phyloP scores from a whole-genome alignment of 441 rosid genomes.

The Gossypium davidsonii region DNA sequence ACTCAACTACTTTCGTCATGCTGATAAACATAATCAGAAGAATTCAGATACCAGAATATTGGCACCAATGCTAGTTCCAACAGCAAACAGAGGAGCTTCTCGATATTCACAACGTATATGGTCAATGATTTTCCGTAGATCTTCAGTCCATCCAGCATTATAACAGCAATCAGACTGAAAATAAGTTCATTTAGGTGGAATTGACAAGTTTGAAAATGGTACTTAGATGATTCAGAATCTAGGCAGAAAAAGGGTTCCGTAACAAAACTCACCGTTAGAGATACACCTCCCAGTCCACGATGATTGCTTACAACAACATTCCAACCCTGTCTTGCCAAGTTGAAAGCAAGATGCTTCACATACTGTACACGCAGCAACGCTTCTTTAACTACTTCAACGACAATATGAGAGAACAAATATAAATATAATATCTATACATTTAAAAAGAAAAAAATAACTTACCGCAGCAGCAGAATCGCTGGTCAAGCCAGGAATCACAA shows the following conservation, averaged over 20 bases:
- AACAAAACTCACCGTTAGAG: conserved; percentile 59
- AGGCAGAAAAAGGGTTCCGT: not conserved
- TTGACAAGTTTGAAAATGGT: not conserved
- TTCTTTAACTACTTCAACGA: not conserved
- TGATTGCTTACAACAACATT: conserved; percentile 85
- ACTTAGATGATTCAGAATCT: not conserved
- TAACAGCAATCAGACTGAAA: conserved; percentile 79
- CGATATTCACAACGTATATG: conserved; percentile 6
- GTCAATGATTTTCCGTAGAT: conserved; percentile 27
- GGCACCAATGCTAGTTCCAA: conserved; percentile 9
- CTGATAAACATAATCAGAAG: not conserved
- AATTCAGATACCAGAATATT: conserved; percentile 4
- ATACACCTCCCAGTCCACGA: conserved; percentile 78
- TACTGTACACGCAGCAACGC: conserved; percentile 24
- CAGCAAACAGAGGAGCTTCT: conserved; percentile 3
- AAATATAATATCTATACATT: not conserved
- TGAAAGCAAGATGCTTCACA: conserved; percentile 22
- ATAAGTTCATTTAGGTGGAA: not conserved
- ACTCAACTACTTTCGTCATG: not conserved
- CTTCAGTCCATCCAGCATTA: conserved; percentile 90
- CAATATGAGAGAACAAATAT: not conserved
- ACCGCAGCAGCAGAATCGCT: conserved; percentile 75
- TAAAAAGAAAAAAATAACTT: conserved; percentile 22
- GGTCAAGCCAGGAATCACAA: conserved; percentile 81
- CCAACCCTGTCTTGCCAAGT: conserved; percentile 56